phyloP scores from a whole-genome alignment of 306 rosid genomes.

The Casuarina equisetifolia region DNA sequence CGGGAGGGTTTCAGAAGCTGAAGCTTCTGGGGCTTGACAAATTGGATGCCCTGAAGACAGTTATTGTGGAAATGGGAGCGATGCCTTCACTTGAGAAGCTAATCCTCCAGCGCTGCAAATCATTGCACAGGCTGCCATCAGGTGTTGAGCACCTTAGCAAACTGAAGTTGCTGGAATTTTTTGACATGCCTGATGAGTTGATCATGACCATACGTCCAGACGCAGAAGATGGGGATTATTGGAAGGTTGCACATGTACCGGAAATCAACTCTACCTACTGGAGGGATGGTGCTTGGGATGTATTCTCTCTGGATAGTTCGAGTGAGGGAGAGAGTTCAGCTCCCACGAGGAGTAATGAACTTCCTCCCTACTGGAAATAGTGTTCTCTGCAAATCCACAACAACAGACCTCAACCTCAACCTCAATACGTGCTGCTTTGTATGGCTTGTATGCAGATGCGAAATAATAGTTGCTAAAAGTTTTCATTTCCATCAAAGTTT shows the following conservation, averaged over 20 bases:
- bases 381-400: neutral
- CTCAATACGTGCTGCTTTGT: neutral
- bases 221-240: conserved; percentile 45
- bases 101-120: conserved; percentile 49
- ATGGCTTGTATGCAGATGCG: neutral
- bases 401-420: neutral
- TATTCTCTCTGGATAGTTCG: conserved; percentile 33
- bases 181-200: conserved; percentile 59
- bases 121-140: conserved; percentile 48
- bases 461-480: neutral
- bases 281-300: conserved; percentile 73
- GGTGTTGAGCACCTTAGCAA: conserved; percentile 54
- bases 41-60: conserved; percentile 45
- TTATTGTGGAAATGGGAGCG: conserved; percentile 52
- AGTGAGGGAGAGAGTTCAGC: neutral
- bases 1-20: conserved; percentile 58
- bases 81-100: conserved; percentile 63
- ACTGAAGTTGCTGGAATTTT: conserved; percentile 56
- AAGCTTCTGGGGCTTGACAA: conserved; percentile 58
- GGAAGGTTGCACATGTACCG: conserved; percentile 54
- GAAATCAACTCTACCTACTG: conserved; percentile 59
- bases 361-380: conserved; percentile 8
- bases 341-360: neutral
- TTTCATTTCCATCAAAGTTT: neutral
- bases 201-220: conserved; percentile 47